Evolutionary conservation across 805 yeast species (phyloP).

Genomic region (Metschnikowia corniflorae): DNA sequence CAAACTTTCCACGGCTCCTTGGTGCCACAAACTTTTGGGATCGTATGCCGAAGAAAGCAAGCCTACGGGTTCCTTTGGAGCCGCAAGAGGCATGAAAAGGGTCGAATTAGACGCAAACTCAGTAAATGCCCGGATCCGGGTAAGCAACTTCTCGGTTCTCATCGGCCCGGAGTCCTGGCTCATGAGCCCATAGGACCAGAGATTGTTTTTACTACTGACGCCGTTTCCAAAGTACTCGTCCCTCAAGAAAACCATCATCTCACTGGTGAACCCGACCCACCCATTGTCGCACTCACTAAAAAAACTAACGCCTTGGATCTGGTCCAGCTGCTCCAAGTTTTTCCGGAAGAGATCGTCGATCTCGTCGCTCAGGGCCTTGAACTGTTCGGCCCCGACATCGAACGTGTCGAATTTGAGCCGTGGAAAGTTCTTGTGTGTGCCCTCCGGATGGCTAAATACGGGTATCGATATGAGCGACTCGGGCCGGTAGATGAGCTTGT

Average conservation of each 20-base stretch:
- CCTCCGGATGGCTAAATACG: conserved; percentile 51
- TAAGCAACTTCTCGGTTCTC: conserved; percentile 19
- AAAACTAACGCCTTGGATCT: conserved; percentile 65
- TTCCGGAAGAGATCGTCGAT: conserved; percentile 54
- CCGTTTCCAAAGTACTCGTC: conserved; percentile 62
- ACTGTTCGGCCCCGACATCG: conserved; percentile 62
- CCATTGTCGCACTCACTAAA: conserved; percentile 69
- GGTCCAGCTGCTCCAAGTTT: conserved; percentile 72
- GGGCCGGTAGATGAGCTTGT: conserved; percentile 65
- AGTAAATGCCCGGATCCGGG: conserved; percentile 45
- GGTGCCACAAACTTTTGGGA: conserved; percentile 41
- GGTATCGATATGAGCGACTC: conserved; percentile 49
- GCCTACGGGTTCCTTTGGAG: conserved; percentile 4
- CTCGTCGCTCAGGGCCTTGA: conserved; percentile 31
- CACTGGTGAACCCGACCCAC: conserved; percentile 77
- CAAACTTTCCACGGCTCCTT: conserved; percentile 26
- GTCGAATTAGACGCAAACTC: conserved; percentile 48
- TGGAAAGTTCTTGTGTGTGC: conserved; percentile 28
- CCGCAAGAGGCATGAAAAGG: conserved; percentile 53
- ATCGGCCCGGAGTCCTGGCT: conserved; percentile 1
- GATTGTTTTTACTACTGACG: conserved; percentile 29
- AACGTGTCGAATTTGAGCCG: conserved; percentile 43
- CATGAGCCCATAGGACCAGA: conserved; percentile 34
- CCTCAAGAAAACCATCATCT: conserved; percentile 48
- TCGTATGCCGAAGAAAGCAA: conserved; percentile 11